phyloP scores from a whole-genome alignment of 371 early-diverging fungal species.

The Coemansia sp. region DNA sequence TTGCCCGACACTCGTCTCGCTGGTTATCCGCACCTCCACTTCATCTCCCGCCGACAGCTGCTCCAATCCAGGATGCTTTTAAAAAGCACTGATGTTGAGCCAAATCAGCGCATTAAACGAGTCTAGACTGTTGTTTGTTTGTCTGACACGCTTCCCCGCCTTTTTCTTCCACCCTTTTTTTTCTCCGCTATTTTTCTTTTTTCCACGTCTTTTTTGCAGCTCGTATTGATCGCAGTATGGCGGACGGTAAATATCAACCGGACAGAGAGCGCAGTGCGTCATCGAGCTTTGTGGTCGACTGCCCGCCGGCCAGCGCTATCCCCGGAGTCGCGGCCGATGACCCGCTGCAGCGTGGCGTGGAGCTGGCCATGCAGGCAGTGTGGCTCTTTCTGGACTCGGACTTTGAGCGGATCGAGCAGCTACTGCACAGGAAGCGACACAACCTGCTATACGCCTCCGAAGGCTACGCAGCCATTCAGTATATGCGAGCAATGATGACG shows the following conservation, averaged over 20 bases:
- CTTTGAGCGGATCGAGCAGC: conserved; percentile 62
- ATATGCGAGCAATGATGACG: conserved; percentile 70
- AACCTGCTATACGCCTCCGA: conserved; percentile 65
- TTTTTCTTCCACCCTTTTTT: background rate
- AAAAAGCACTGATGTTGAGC: too few relatives aligned
- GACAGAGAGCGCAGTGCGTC: background rate
- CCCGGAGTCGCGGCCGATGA: conserved; percentile 16
- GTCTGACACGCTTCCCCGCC: background rate
- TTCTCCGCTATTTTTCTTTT: background rate
- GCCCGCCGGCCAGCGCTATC: conserved; percentile 14
- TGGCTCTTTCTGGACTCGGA: conserved; percentile 67
- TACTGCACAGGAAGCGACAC: conserved; percentile 54
- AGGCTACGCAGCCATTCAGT: conserved; percentile 66
- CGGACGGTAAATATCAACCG: too few relatives aligned
- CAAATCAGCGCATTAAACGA: too few relatives aligned
- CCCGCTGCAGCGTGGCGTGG: conserved; percentile 54
- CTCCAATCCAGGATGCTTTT: background rate
- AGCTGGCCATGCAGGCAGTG: conserved; percentile 58
- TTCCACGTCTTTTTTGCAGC: background rate
- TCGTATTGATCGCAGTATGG: background rate
- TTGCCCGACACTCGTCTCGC: conserved; percentile 23
- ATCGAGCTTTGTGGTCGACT: background rate
- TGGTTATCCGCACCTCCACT: conserved; percentile 10
- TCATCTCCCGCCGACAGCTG: conserved; percentile 28
- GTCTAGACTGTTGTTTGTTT: too few relatives aligned